These are phyloP conservation scores for Bjerkandera adusta DNA, from an alignment of 1,284 basidiomycete species.

Conservation along the genomic window DNA sequence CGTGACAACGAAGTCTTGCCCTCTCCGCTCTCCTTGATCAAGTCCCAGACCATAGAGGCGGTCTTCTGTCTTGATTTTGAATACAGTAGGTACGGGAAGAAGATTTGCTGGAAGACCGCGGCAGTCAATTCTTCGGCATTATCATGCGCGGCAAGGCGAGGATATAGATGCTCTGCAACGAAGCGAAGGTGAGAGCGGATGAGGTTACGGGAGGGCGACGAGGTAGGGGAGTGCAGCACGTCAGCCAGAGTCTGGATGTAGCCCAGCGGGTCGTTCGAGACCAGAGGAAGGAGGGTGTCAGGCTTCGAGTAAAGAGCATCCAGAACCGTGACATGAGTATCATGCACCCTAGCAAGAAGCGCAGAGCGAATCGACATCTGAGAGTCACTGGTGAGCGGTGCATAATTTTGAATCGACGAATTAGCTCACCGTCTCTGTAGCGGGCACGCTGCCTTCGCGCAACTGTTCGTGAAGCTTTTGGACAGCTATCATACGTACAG, in stretches of 20 bases:
- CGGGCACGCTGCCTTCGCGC: slow-evolving; percentile 26
- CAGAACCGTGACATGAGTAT: slow-evolving; percentile 59
- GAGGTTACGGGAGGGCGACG: slow-evolving; percentile 40
- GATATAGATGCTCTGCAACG: slow-evolving; percentile 48
- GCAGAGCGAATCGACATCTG: slow-evolving; percentile 52
- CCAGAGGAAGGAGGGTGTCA: slow-evolving; percentile 42
- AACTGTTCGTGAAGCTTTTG: slow-evolving; percentile 44
- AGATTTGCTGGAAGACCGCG: slow-evolving; percentile 53
- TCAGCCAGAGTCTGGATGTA: slow-evolving; percentile 52
- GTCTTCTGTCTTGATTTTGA: slow-evolving; percentile 69
- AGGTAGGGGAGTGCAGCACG: slow-evolving; percentile 39
- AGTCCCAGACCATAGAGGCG: slow-evolving; percentile 62
- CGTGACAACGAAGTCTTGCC: slow-evolving; percentile 20
- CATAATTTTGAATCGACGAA: slow-evolving; percentile 3
- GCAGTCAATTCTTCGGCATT: slow-evolving; percentile 31
- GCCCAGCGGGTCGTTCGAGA: slow-evolving; percentile 36
- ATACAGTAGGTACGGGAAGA: slow-evolving; percentile 76
- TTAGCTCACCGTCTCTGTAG: slow-evolving; percentile 39
- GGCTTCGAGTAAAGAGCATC: slow-evolving; percentile 62
- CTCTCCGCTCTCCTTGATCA: slow-evolving; percentile 35
- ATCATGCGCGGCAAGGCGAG: slow-evolving; percentile 21
- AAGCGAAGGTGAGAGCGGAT: slow-evolving; percentile 65
- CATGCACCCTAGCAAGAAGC: slow-evolving; percentile 62
- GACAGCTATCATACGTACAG: slow-evolving; percentile 51
- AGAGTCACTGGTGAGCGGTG: slow-evolving; percentile 3